phyloP scores from a whole-genome alignment of 75 land plant species.

The Ceratopteris richardii region DNA sequence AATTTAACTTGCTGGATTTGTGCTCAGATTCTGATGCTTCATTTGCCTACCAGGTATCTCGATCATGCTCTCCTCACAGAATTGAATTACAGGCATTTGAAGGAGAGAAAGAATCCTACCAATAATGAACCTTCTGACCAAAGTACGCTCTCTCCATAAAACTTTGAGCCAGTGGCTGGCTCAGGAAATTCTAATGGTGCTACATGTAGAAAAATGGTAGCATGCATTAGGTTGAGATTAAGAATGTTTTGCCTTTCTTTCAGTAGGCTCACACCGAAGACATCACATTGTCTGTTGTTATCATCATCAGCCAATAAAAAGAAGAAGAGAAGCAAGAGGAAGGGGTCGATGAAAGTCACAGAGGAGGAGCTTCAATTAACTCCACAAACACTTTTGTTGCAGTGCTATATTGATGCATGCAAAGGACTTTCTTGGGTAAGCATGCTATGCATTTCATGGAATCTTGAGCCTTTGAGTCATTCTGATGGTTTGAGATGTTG shows the following conservation, averaged over 20 bases:
- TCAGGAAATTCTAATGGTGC: constrained; percentile 7
- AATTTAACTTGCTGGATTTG: not conserved
- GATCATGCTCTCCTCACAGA: constrained; percentile 32
- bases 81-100: constrained; percentile 29
- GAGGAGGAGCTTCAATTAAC: constrained; percentile 42
- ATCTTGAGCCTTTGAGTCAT: too few species aligned
- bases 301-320: constrained; percentile 66
- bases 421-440: constrained; percentile 82
- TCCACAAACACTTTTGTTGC: constrained; percentile 42
- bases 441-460: too few species aligned
- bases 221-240: constrained; percentile 5
- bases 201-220: not conserved
- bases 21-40: not conserved
- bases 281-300: constrained; percentile 44
- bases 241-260: constrained; percentile 23
- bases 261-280: constrained; percentile 45
- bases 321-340: constrained; percentile 65
- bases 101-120: constrained; percentile 13
- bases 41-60: constrained; percentile 24
- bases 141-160: constrained; percentile 9
- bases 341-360: constrained; percentile 42
- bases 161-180: constrained; percentile 1
- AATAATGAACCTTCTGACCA: not conserved
- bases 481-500: too few species aligned
- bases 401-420: constrained; percentile 65